Evolutionary conservation across 2,329 filamentous ascomycete genomes (phyloP).

Genomic region (Aureobasidium mangrovei): DNA sequence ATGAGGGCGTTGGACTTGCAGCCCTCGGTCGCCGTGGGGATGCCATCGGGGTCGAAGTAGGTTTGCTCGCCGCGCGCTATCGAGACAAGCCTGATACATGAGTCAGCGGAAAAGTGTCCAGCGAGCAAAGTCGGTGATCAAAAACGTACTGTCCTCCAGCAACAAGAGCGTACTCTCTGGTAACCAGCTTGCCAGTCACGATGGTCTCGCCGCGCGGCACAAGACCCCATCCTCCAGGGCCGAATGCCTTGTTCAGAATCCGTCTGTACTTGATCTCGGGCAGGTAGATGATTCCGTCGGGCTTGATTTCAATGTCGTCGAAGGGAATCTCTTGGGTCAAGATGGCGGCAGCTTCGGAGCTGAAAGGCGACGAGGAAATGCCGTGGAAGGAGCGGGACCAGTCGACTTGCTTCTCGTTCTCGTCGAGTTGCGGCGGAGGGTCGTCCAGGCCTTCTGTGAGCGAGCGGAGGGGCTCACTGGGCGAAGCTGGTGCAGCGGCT

Average conservation of each 20-base stretch:
- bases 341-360: constrained; percentile 57
- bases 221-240: constrained; percentile 90
- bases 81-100: constrained; percentile 62
- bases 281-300: constrained; percentile 90
- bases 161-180: constrained; percentile 87
- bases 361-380: constrained; percentile 62
- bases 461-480: constrained; percentile 25
- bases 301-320: constrained; percentile 90
- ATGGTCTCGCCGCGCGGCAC: constrained; percentile 79
- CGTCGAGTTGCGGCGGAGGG: constrained; percentile 39
- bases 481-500: constrained; percentile 11
- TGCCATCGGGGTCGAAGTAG: constrained; percentile 82
- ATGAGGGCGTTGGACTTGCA: constrained; percentile 97
- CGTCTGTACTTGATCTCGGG: constrained; percentile 97
- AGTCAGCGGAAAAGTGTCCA: not conserved
- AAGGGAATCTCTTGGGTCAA: constrained; percentile 58
- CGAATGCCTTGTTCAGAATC: constrained; percentile 84
- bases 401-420: constrained; percentile 52
- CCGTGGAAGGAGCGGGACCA: constrained; percentile 82
- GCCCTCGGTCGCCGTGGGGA: constrained; percentile 90
- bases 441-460: constrained; percentile 45
- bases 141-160: constrained; percentile 69
- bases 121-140: not conserved
- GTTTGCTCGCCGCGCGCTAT: constrained; percentile 90
- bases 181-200: constrained; percentile 71